Evolutionary conservation across 768 basidiomycete genomes (phyloP).

Genomic region (Macrolepiota fuliginosa): DNA sequence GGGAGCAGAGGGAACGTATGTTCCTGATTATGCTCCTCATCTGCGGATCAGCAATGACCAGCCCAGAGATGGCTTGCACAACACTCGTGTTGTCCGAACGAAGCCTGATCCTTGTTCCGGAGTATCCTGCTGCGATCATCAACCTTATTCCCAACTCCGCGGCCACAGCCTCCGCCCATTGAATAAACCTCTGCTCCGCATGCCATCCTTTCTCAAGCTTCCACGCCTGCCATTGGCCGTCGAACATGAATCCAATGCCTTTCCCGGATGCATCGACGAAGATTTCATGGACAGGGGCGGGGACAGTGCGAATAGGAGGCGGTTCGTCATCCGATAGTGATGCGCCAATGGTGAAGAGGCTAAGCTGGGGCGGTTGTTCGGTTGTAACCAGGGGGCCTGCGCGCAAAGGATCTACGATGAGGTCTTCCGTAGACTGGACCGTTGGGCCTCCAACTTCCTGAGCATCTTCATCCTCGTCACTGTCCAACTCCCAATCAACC

Average conservation of each 20-base stretch:
- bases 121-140: conserved; percentile 22
- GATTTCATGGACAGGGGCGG: not conserved
- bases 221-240: conserved; percentile 39
- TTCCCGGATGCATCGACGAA: not conserved
- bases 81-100: conserved; percentile 42
- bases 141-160: conserved; percentile 38
- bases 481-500: not conserved
- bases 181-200: conserved; percentile 28
- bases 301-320: not conserved
- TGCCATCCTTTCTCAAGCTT: conserved; percentile 29
- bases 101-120: conserved; percentile 24
- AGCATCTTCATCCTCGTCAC: not conserved
- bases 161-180: conserved; percentile 45
- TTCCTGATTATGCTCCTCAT: conserved; percentile 27
- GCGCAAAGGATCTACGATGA: not conserved
- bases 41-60: conserved; percentile 20
- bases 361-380: not conserved
- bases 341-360: not conserved
- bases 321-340: not conserved
- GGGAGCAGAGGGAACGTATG: conserved; percentile 22
- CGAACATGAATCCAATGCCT: conserved; percentile 21
- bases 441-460: not conserved
- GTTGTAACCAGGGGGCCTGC: not conserved
- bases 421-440: not conserved
- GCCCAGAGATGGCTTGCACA: conserved; percentile 28